Conservation (phyloP, 257 asterid species). For the Ilex asprella region DNA sequence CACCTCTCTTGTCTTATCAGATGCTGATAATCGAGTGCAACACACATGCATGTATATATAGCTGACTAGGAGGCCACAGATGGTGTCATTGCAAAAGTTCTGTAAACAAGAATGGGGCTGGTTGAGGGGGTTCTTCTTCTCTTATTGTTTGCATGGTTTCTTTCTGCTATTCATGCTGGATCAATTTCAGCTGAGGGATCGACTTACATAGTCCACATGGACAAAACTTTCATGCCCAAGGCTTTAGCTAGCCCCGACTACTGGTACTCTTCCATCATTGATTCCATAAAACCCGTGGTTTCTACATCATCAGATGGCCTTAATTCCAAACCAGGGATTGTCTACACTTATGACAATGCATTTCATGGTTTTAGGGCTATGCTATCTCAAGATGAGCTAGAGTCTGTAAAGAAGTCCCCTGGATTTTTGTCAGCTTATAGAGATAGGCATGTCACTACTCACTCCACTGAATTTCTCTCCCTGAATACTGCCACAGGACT, state of each 20-base stretch:
- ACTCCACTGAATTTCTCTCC: conserved; percentile 32
- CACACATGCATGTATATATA: not conserved
- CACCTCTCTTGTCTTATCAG: not conserved
- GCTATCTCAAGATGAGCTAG: conserved; percentile 27
- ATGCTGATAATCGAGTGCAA: not conserved
- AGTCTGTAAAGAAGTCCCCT: conserved; percentile 16
- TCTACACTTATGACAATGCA: conserved; percentile 37
- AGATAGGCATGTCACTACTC: conserved; percentile 32
- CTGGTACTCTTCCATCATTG: conserved; percentile 26
- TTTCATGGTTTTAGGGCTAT: conserved; percentile 41
- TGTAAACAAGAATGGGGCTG: not conserved
- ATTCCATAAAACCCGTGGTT: conserved; percentile 17
- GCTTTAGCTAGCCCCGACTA: conserved; percentile 16
- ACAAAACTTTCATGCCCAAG: conserved; percentile 36
- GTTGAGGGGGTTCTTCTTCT: conserved; percentile 3
- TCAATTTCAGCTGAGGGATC: conserved; percentile 18
- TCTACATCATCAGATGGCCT: not conserved
- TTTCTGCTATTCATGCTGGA: not conserved
- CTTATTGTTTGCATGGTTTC: conserved; percentile 7
- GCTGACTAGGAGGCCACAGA: not conserved
- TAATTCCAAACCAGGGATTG: not conserved
- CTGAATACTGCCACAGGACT: conserved; percentile 32
- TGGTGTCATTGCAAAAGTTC: not conserved
- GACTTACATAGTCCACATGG: conserved; percentile 39
- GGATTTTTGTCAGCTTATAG: conserved; percentile 36